These are phyloP conservation scores for Cryptosporidium baileyi DNA, from an alignment of 169 alveolate genomes.

Conservation along the genomic window DNA sequence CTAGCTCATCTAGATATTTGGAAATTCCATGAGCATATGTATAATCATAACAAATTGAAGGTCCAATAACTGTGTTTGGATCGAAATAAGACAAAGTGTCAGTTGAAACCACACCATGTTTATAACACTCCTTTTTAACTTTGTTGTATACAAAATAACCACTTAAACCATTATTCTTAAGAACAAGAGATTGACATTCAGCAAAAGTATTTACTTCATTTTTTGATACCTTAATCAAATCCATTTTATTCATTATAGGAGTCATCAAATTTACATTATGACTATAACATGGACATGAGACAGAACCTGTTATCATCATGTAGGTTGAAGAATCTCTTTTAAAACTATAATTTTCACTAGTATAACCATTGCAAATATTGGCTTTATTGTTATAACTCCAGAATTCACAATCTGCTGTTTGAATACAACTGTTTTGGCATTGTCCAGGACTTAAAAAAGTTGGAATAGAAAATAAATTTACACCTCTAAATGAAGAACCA, in stretches of 20 bases:
- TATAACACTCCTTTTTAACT: constrained; percentile 12
- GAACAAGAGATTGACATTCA: constrained; percentile 58
- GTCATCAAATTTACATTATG: constrained; percentile 58
- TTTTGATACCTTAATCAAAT: background rate
- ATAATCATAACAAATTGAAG: constrained; percentile 49
- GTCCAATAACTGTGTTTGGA: constrained; percentile 45
- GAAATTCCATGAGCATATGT: constrained; percentile 20
- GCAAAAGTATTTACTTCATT: background rate
- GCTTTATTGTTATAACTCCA: constrained; percentile 51
- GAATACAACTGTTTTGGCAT: constrained; percentile 43
- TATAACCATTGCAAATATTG: constrained; percentile 51
- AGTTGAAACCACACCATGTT: constrained; percentile 34
- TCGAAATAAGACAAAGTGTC: constrained; percentile 18
- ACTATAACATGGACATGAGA: constrained; percentile 60
- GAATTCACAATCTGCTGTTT: constrained; percentile 52
- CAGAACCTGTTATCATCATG: constrained; percentile 56
- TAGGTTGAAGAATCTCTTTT: constrained; percentile 39
- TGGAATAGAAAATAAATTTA: constrained; percentile 46
- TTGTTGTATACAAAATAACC: constrained; percentile 34
- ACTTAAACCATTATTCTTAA: constrained; percentile 26
- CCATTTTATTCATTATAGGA: background rate
- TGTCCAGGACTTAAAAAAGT: constrained; percentile 68
- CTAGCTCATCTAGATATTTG: background rate
- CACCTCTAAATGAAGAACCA: constrained; percentile 58
- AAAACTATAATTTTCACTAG: constrained; percentile 56